These are phyloP conservation scores for Castanospermum australe DNA, from an alignment of 306 rosid species.

Conservation along the genomic window DNA sequence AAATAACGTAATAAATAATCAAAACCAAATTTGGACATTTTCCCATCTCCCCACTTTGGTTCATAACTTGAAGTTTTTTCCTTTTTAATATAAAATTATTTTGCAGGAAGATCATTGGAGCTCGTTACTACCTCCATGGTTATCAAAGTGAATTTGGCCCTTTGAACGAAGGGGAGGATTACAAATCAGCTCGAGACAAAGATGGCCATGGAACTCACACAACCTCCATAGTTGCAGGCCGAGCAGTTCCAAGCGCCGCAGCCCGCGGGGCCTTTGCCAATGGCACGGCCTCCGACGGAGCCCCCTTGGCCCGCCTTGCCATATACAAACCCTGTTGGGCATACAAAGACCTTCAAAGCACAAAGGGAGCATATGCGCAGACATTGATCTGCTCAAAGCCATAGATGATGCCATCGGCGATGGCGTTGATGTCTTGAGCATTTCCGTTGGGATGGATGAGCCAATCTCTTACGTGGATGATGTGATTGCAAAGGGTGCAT, in stretches of 20 bases:
- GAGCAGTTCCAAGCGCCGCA: slow-evolving; percentile 38
- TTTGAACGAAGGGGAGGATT: slow-evolving; percentile 59
- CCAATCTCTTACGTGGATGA: slow-evolving; percentile 58
- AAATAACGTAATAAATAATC: too few species aligned
- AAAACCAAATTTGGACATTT: too few species aligned
- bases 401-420: slow-evolving; percentile 89
- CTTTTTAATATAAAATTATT: not conserved
- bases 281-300: slow-evolving; percentile 81
- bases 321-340: slow-evolving; percentile 97
- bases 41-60: not conserved
- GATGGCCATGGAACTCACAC: slow-evolving; percentile 97
- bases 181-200: slow-evolving; percentile 74
- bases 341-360: slow-evolving; percentile 52
- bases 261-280: slow-evolving; percentile 71
- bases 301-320: slow-evolving; percentile 71
- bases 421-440: slow-evolving; percentile 72
- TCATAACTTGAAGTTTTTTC: not conserved
- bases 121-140: slow-evolving; percentile 74
- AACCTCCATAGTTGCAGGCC: slow-evolving; percentile 78
- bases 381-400: slow-evolving; percentile 79
- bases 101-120: slow-evolving; percentile 79
- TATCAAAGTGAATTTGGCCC: slow-evolving; percentile 52
- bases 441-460: slow-evolving; percentile 52
- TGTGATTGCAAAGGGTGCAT: slow-evolving; percentile 60
- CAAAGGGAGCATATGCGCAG: slow-evolving; percentile 61